phyloP scores from a whole-genome alignment of 2,329 filamentous ascomycete species.

The Pestalotiopsis fici region DNA sequence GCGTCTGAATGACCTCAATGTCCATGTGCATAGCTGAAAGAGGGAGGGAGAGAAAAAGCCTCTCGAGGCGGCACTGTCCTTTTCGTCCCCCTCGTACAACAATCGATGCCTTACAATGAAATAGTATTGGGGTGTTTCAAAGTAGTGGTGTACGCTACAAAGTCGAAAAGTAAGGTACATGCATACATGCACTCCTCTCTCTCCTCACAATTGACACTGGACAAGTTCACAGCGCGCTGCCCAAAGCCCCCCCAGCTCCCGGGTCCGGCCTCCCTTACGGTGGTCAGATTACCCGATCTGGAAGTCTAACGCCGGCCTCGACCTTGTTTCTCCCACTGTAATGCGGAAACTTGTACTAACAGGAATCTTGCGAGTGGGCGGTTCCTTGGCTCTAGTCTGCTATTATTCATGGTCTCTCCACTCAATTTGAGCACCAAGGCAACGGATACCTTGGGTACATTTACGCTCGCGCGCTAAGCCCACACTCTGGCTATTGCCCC shows the following conservation, averaged over 20 bases:
- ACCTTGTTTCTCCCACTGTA: conserved; percentile 8
- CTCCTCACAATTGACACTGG: too few relatives aligned
- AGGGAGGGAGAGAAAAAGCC: too few relatives aligned
- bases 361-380: neutral
- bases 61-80: neutral
- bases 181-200: too few relatives aligned
- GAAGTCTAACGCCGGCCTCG: neutral
- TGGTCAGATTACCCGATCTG: conserved; percentile 1
- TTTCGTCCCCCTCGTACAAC: neutral
- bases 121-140: neutral
- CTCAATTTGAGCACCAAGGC: conserved; percentile 8
- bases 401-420: conserved; percentile 10
- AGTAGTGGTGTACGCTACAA: neutral
- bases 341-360: conserved; percentile 3
- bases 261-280: neutral
- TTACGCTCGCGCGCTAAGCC: too few relatives aligned
- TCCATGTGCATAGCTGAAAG: neutral
- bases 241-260: neutral
- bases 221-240: too few relatives aligned
- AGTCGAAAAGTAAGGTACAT: too few relatives aligned
- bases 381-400: neutral
- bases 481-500: too few relatives aligned
- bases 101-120: neutral
- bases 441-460: too few relatives aligned
- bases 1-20: too few relatives aligned